These are phyloP conservation scores for Dentipellis fragilis DNA, from an alignment of 768 basidiomycete species.

Conservation along the genomic window DNA sequence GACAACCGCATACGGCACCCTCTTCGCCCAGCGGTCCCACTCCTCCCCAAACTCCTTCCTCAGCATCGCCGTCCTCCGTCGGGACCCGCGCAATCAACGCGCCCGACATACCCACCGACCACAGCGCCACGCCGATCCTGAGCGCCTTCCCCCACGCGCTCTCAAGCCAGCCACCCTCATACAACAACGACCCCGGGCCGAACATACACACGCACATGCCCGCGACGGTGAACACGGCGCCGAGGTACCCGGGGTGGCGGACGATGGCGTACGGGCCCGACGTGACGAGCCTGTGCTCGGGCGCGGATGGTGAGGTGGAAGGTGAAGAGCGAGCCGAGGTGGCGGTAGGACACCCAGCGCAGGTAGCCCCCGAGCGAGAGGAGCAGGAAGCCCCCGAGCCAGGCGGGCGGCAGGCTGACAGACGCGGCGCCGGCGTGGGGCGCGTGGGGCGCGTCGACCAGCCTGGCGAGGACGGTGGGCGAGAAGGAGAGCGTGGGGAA, in stretches of 20 bases:
- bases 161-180: background rate
- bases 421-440: background rate
- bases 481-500: background rate
- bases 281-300: conserved; percentile 27
- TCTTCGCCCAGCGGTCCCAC: conserved; percentile 14
- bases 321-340: conserved; percentile 28
- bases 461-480: background rate
- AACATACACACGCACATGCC: conserved; percentile 16
- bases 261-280: conserved; percentile 29
- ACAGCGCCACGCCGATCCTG: background rate
- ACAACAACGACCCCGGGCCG: conserved; percentile 16
- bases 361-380: conserved; percentile 19
- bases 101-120: background rate
- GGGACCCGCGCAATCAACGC: background rate
- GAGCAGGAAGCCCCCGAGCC: background rate
- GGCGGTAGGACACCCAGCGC: conserved; percentile 28
- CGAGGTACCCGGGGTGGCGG: conserved; percentile 31
- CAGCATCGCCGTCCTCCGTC: conserved; percentile 13
- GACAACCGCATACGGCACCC: conserved; percentile 12
- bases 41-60: conserved; percentile 12
- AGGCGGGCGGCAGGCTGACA: background rate
- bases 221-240: conserved; percentile 19
- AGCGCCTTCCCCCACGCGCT: background rate
- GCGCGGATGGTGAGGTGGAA: conserved; percentile 29
- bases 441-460: background rate